These are phyloP conservation scores for Tuber calosporum DNA, from an alignment of 495 filamentous ascomycete genomes.

Conservation along the genomic window DNA sequence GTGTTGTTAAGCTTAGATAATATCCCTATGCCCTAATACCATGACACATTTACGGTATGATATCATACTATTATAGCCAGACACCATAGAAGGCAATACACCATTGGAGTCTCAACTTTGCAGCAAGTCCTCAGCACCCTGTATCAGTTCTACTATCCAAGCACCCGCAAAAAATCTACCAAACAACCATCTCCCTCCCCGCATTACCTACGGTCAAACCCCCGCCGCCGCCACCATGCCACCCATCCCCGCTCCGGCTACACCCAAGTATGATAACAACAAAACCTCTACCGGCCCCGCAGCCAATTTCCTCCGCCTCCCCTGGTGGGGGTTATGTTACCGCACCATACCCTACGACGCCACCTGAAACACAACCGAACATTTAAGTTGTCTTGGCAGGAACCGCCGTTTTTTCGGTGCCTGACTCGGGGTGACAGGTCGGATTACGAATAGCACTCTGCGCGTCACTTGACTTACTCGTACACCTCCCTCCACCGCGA, in stretches of 20 bases:
- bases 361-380: neutral
- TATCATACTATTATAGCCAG: no score
- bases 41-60: neutral
- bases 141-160: no score
- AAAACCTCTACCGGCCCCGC: neutral
- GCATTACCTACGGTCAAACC: no score
- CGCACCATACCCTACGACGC: neutral
- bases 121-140: neutral
- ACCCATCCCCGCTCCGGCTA: neutral
- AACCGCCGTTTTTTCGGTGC: neutral
- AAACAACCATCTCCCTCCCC: neutral
- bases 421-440: neutral
- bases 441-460: neutral
- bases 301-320: neutral
- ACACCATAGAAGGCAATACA: neutral
- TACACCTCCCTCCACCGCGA: neutral
- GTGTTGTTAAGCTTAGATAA: neutral
- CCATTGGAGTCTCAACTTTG: neutral
- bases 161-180: neutral
- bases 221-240: neutral
- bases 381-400: conserved; percentile 2
- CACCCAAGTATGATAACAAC: neutral
- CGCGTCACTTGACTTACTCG: neutral
- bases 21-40: neutral
- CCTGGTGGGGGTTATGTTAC: neutral